Evolutionary conservation across 2,329 filamentous ascomycete species (phyloP).

Genomic region (Verticillium nonalfalfae): DNA sequence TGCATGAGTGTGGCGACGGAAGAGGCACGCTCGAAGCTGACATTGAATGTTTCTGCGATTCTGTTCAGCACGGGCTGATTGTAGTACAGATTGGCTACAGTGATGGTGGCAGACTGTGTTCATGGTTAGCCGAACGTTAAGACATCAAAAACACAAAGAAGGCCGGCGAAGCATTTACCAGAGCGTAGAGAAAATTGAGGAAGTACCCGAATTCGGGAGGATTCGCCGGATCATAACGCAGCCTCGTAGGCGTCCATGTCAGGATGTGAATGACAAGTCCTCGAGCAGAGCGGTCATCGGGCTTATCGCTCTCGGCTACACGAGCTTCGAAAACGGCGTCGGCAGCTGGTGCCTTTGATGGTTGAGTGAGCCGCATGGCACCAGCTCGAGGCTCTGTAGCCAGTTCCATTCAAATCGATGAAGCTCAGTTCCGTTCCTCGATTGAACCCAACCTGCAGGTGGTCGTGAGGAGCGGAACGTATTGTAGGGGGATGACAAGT

Average conservation of each 20-base stretch:
- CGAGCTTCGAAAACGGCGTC: neutral
- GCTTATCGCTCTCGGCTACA: neutral
- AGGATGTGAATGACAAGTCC: constrained; percentile 17
- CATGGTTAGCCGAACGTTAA: neutral
- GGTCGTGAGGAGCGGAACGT: neutral
- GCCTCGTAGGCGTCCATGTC: constrained; percentile 57
- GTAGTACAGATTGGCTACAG: constrained; percentile 78
- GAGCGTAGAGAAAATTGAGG: constrained; percentile 65
- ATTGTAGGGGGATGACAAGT: neutral
- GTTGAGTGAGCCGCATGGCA: neutral
- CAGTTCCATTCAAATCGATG: neutral
- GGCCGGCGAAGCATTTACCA: constrained; percentile 31
- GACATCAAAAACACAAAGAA: too few relatives aligned
- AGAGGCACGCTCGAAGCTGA: constrained; percentile 61
- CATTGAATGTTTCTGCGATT: constrained; percentile 63
- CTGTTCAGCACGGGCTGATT: constrained; percentile 74
- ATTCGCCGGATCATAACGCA: constrained; percentile 59
- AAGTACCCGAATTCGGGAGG: constrained; percentile 63
- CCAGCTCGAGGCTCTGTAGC: neutral
- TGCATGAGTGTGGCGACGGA: constrained; percentile 71
- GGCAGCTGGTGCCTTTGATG: neutral
- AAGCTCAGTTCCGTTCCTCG: neutral
- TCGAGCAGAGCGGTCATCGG: neutral
- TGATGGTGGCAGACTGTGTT: constrained; percentile 50
- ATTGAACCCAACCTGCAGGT: neutral